Conservation (phyloP, 805 yeast genomes). For the Kodamaea hsintzibuensis region DNA sequence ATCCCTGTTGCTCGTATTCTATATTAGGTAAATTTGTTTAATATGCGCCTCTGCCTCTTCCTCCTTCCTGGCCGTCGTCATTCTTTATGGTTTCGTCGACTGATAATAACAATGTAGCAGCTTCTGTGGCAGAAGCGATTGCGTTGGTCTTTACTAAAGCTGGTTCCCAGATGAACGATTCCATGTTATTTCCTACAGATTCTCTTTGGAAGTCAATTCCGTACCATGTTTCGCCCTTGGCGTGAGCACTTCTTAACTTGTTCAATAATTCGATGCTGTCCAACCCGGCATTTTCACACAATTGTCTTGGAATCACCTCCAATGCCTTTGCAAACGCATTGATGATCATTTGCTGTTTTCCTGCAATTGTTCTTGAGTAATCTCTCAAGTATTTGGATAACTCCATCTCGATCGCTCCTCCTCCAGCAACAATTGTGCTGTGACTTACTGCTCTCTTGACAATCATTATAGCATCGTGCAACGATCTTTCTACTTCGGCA, state of each 20-base stretch:
- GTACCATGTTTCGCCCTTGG: slow-evolving; percentile 87
- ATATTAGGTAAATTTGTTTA: slow-evolving; percentile 12
- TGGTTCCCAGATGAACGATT: slow-evolving; percentile 95
- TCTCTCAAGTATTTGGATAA: slow-evolving; percentile 85
- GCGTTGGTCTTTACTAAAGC: slow-evolving; percentile 92
- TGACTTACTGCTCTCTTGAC: slow-evolving; percentile 92
- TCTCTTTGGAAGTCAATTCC: slow-evolving; percentile 93
- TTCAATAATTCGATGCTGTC: slow-evolving; percentile 95
- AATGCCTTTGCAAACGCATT: slow-evolving; percentile 92
- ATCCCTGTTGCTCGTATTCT: background rate
- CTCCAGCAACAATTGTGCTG: slow-evolving; percentile 91
- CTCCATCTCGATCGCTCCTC: slow-evolving; percentile 99
- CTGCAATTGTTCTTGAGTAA: slow-evolving; percentile 83
- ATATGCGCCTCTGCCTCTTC: slow-evolving; percentile 70
- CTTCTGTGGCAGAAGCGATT: slow-evolving; percentile 94
- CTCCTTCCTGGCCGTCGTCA: slow-evolving; percentile 54
- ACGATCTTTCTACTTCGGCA: slow-evolving; percentile 95
- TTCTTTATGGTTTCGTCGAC: slow-evolving; percentile 92
- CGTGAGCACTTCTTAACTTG: slow-evolving; percentile 88
- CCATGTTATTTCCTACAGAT: slow-evolving; percentile 78
- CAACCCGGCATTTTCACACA: slow-evolving; percentile 98
- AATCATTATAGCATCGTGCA: slow-evolving; percentile 98
- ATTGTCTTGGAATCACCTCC: slow-evolving; percentile 94
- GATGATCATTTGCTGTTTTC: slow-evolving; percentile 92
- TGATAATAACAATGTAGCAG: slow-evolving; percentile 88